Conservation (phyloP, 2,329 filamentous ascomycete genomes). For the Drechslerella dactyloides region DNA sequence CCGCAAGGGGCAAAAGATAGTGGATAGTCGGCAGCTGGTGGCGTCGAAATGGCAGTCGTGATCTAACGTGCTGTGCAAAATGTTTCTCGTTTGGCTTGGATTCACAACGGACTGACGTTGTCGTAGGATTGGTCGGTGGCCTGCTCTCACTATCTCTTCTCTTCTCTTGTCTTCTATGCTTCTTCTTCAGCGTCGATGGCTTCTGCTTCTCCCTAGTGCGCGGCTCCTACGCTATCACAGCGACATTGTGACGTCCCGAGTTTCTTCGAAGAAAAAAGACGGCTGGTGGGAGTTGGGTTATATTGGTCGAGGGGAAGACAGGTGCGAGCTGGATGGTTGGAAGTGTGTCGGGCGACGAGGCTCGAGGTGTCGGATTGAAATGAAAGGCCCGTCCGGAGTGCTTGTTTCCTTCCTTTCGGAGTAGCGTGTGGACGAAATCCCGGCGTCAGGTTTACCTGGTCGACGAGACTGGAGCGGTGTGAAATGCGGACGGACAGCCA, state of each 20-base stretch:
- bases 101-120: constrained; percentile 4
- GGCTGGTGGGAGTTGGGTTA: constrained; percentile 6
- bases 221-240: constrained; percentile 27
- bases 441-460: constrained; percentile 1
- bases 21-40: background rate
- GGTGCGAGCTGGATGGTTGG: constrained; percentile 47
- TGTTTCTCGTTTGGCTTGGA: background rate
- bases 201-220: constrained; percentile 18
- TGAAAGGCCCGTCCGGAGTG: constrained; percentile 1
- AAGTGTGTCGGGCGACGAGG: background rate
- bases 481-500: background rate
- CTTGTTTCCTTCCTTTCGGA: constrained; percentile 25
- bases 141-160: background rate
- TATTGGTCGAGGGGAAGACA: constrained; percentile 52
- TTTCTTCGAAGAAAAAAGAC: constrained; percentile 35
- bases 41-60: constrained; percentile 2
- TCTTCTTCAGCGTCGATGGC: constrained; percentile 27
- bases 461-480: background rate
- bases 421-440: background rate
- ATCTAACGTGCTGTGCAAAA: background rate
- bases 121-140: background rate
- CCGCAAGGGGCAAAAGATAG: constrained; percentile 4
- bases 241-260: constrained; percentile 32
- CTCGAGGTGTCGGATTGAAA: constrained; percentile 7
- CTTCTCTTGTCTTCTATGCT: background rate